Conservation (phyloP, 495 filamentous ascomycete genomes). For the Pyrenula aspistea region DNA sequence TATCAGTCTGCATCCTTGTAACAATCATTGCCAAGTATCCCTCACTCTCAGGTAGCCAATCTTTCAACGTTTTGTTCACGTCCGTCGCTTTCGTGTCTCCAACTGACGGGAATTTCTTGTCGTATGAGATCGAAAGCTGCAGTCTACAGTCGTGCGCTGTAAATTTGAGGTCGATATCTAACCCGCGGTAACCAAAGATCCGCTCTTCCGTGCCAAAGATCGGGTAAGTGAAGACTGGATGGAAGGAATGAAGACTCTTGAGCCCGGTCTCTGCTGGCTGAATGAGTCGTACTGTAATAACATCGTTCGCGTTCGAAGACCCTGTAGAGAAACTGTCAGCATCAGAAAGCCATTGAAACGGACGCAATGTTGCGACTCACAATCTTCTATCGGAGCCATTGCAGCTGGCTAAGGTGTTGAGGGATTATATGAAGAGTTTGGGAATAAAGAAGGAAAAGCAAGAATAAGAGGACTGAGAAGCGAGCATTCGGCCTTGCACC, state of each 20-base stretch:
- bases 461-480: too few relatives aligned
- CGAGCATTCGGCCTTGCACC: too few relatives aligned
- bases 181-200: constrained; percentile 79
- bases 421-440: too few relatives aligned
- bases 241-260: constrained; percentile 53
- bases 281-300: constrained; percentile 57
- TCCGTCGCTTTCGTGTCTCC: constrained; percentile 61
- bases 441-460: too few relatives aligned
- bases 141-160: constrained; percentile 73
- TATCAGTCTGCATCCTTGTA: neutral
- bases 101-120: constrained; percentile 59
- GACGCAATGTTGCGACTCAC: neutral
- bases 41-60: constrained; percentile 56
- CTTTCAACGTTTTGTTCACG: constrained; percentile 49
- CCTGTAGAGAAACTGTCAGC: constrained; percentile 33
- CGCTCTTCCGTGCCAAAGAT: constrained; percentile 85
- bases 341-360: neutral
- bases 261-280: constrained; percentile 40
- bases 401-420: too few relatives aligned
- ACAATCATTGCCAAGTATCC: constrained; percentile 1
- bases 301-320: constrained; percentile 64
- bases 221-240: constrained; percentile 77
- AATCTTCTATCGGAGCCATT: neutral
- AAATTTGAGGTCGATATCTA: constrained; percentile 66
- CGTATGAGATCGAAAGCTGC: constrained; percentile 56